Evolutionary conservation across 2,329 filamentous ascomycete species (phyloP), one percentile per base, ranked within the genome.

Genomic region (Penicillium carneum): DNA sequence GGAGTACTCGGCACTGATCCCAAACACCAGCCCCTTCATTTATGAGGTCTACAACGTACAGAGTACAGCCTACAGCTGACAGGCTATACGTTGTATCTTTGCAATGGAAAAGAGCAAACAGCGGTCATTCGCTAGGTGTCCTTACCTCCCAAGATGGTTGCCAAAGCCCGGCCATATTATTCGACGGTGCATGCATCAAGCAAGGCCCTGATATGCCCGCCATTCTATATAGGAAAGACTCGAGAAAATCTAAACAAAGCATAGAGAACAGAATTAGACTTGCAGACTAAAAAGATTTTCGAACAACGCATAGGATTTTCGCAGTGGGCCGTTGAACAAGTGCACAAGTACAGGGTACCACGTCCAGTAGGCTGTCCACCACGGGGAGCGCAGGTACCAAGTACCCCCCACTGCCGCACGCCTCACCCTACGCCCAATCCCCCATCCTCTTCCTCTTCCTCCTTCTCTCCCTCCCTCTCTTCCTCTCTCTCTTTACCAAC

Each of bases 211-310:
- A 39, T 51, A 31, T 42, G 29, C 66, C 62, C 63, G 64, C 36
- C 18, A 31, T 29, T 60, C 41, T 14, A 31, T 51, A 45, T 47
- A 52, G 63, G 62, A 49, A 69, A 53, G 57, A 68, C 59, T 69
- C 50, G 49, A 63, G 61, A 63, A 62, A 59, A 69, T 69, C 65
- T 65, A 69, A 69, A 69, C 65, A 68, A 66, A 67, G 57, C 20
- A 41, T 39, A 43, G 38, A 18, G 39, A 18, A 26, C 23, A 26
- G 23, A 26, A 26, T 26, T 26, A 26, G 23, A 26, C 4, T 26
- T 26, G 23, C 4, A 26, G 23, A 26, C 23, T 26, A 26, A 26
- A 26, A 26, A 26, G 23, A 26, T 1, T 26, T 26, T 26, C 23
- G 23, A 66, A 62, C 63, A 64, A 59, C 59, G 63, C 63, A 31